Conservation (phyloP, 352 stramenopile species). For the Blastocystis sp. region DNA sequence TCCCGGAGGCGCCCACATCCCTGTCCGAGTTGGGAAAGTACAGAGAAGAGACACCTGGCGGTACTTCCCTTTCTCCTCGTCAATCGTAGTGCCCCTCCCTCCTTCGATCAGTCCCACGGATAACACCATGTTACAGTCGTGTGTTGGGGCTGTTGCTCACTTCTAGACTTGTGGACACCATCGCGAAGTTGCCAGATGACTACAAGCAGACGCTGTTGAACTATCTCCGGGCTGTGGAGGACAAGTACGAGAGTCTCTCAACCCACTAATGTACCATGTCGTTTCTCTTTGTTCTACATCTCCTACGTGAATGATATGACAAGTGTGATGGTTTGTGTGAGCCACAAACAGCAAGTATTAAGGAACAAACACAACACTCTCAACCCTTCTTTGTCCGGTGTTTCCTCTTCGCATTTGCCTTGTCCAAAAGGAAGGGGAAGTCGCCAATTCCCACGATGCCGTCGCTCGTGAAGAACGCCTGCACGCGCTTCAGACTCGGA, state of each 20-base stretch:
- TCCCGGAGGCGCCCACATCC: slow-evolving; percentile 6
- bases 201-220: slow-evolving; percentile 44
- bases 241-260: slow-evolving; percentile 22
- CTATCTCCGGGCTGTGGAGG: slow-evolving; percentile 29
- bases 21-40: slow-evolving; percentile 18
- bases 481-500: slow-evolving; percentile 55
- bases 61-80: background rate
- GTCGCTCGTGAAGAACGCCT: slow-evolving; percentile 35
- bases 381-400: background rate
- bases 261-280: background rate
- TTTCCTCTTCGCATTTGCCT: background rate
- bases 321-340: background rate
- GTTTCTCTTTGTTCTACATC: too few relatives aligned
- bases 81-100: background rate
- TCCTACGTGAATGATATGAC: background rate
- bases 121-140: slow-evolving; percentile 17
- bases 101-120: background rate
- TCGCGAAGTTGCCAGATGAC: slow-evolving; percentile 6
- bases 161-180: slow-evolving; percentile 9
- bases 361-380: background rate
- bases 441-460: slow-evolving; percentile 47
- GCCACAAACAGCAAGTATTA: background rate
- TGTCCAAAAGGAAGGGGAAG: slow-evolving; percentile 13
- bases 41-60: background rate
- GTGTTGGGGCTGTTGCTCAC: background rate